Percentiles rank a stretch among this genome's conserved stretches.
phyloP scores from a whole-genome alignment of 2,329 filamentous ascomycete species.

The Penicillium brevicompactum region DNA sequence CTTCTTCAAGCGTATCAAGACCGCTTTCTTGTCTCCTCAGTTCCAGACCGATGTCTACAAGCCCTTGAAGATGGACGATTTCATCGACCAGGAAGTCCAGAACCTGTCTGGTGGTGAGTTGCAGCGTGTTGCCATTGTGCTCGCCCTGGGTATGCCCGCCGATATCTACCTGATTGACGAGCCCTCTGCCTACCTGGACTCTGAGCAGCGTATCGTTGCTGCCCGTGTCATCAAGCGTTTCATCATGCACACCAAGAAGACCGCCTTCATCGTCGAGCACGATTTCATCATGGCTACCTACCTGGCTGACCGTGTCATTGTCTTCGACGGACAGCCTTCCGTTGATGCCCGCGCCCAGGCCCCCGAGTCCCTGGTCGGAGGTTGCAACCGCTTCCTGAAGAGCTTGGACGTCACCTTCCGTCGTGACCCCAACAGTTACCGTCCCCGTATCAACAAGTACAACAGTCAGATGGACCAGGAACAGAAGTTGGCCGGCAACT shows the following conservation, averaged over 20 bases:
- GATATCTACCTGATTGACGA: slow-evolving; percentile 99
- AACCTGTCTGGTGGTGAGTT: slow-evolving; percentile 99
- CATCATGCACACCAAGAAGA: slow-evolving; percentile 99
- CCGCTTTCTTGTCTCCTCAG: slow-evolving; percentile 91
- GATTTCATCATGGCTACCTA: slow-evolving; percentile 97
- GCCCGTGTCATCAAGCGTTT: slow-evolving; percentile 98
- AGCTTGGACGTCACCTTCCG: slow-evolving; percentile 98
- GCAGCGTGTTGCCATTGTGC: slow-evolving; percentile 97
- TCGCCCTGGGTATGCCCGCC: slow-evolving; percentile 91
- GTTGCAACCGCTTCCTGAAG: slow-evolving; percentile 96
- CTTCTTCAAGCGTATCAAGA: slow-evolving; percentile 99
- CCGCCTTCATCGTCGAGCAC: slow-evolving; percentile 98
- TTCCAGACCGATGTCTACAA: slow-evolving; percentile 99
- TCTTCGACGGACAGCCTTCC: slow-evolving; percentile 94
- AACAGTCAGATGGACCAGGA: slow-evolving; percentile 96
- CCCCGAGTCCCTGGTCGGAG: slow-evolving; percentile 88
- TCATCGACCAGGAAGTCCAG: slow-evolving; percentile 99
- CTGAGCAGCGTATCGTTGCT: slow-evolving; percentile 97
- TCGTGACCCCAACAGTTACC: slow-evolving; percentile 92
- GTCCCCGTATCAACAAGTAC: slow-evolving; percentile 97
- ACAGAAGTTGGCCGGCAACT: slow-evolving; percentile 92
- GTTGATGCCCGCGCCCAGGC: slow-evolving; percentile 83
- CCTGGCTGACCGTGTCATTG: slow-evolving; percentile 90
- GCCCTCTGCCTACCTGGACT: slow-evolving; percentile 95
- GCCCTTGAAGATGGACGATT: slow-evolving; percentile 97